phyloP scores from a whole-genome alignment of 768 basidiomycete genomes.

The Sutorius australiensis region DNA sequence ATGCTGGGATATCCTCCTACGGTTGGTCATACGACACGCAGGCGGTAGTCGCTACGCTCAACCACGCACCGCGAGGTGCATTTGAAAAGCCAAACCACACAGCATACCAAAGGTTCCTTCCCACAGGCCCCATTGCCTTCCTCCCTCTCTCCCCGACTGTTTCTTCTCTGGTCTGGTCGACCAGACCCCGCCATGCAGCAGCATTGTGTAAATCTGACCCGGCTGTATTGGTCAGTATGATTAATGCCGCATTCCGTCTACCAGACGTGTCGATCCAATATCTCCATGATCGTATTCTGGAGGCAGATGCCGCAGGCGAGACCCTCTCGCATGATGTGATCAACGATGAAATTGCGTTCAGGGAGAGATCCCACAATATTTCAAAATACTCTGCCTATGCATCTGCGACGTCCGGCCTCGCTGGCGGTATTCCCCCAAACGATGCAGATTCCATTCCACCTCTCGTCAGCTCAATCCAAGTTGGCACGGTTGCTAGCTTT shows the following conservation, averaged over 20 bases:
- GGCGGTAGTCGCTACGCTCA: slow-evolving; percentile 86
- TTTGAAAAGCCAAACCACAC: slow-evolving; percentile 68
- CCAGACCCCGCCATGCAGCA: slow-evolving; percentile 69
- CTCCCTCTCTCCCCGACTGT: slow-evolving; percentile 75
- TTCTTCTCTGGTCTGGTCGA: slow-evolving; percentile 95
- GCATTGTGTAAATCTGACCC: slow-evolving; percentile 65
- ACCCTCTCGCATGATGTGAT: slow-evolving; percentile 49
- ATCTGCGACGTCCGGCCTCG: slow-evolving; percentile 34
- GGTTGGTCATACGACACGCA: slow-evolving; percentile 91
- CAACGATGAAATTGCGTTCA: slow-evolving; percentile 61
- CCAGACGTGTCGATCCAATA: slow-evolving; percentile 71
- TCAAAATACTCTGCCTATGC: slow-evolving; percentile 61
- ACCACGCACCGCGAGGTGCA: slow-evolving; percentile 61
- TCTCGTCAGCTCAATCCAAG: slow-evolving; percentile 64
- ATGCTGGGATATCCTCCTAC: too few relatives aligned
- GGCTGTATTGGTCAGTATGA: slow-evolving; percentile 62
- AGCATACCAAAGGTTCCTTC: slow-evolving; percentile 92
- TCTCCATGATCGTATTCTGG: slow-evolving; percentile 58
- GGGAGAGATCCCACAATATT: slow-evolving; percentile 69
- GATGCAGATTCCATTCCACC: slow-evolving; percentile 71
- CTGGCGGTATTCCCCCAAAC: slow-evolving; percentile 53
- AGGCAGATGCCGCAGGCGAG: slow-evolving; percentile 43
- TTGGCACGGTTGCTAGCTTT: slow-evolving; percentile 80
- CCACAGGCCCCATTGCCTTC: slow-evolving; percentile 94
- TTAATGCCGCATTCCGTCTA: slow-evolving; percentile 89